Evolutionary conservation across 2,329 filamentous ascomycete species (phyloP), one percentile per base, ranked within the genome.

Genomic region (Pyricularia sp.): DNA sequence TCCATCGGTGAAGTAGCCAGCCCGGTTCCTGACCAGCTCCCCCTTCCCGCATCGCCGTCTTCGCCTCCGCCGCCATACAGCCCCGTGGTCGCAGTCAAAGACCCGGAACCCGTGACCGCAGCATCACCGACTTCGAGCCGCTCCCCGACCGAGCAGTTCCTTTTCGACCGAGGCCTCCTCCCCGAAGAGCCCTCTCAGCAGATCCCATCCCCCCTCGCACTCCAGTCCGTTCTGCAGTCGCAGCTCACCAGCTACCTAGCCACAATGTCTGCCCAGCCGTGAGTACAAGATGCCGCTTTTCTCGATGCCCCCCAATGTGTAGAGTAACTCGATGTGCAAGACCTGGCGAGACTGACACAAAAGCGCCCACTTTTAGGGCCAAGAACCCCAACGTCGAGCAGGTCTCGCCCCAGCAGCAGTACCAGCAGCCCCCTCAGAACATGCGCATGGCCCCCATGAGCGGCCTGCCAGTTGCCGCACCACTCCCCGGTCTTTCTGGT

Each of bases 401-500:
- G 60, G 60, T 33, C 60, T 26, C 44, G 22, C 49, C 62, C 62
- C 62, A 64, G 53, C 61, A 62, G 61, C 49, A 64, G 30, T 55
- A 64, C 40, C 62, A 64, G 53, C 49, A 60, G 49, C 30, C 44
- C 49, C 49, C 49, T 30, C 40, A 53, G 49, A 40, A 40, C 53
- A 64, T 64, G 62, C 55, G 57, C 40, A 60, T 64, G 30, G 22
- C 49, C 33, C 33, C 33, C 30, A 55, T 64, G 62, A 22, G 67
- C 19, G 68, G 68, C 26, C 68, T 69, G 62, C 69, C 69, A 16
- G 66, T 75, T 67, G 8, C 53, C 22, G 53, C 53, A 57, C 66
- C 70, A 64, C 72, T 74, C 69, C 75, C 75, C 44, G 72, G 72
- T 62, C 73, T 77, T 62, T 75, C 76, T 12, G 74, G 75, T 65